Evolutionary conservation across 495 filamentous ascomycete species (phyloP), one percentile per base, ranked within the genome.

Genomic region (Massariosphaeria phaeospora): DNA sequence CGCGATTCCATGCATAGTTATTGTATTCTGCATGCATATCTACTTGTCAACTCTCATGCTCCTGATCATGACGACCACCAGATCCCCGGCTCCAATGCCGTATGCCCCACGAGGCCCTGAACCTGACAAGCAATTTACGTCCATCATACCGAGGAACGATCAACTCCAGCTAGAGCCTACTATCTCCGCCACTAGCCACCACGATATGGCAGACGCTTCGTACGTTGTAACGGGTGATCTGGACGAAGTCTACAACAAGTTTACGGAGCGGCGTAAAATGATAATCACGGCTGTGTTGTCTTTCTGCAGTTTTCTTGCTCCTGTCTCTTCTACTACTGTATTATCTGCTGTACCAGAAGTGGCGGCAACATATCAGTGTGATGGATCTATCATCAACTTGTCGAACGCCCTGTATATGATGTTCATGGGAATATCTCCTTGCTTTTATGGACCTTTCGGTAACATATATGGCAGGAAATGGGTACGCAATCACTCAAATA

Each of bases 331-430:
- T 29, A 88, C 84, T 0, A 80, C 81, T 0, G 82, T 88, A 36
- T 69, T 88, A n/a, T 75, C 84, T 7, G 85, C 83, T 26, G 73
- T 83, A 10, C 83, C 84, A 1, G 84, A 89, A 62, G 76, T 89
- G 3, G 83, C 83, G 3, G 67, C 61, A 10, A 79, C 79, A 11
- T 89, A 77, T 53, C 48, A 69, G 23, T 85, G 82, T 5, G 82
- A 76, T 0, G 83, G 80, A 6, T 76, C 78, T 18, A 76, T 87
- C 35, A 77, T 89, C 64, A 84, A 86, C 59, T 67, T 85, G 17
- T 78, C 75, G 55, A 89, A 87, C 70, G 84, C 84, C 1, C 53
- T 86, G 20, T 88, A 86, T 57, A 70, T 88, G 70, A 59, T 83
- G 0, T 82, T 81, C 57, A 87, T 88, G 84, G 85, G 84, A 0